Evolutionary conservation across 2,329 filamentous ascomycete genomes (phyloP).

Genomic region (Neonectria hederae): DNA sequence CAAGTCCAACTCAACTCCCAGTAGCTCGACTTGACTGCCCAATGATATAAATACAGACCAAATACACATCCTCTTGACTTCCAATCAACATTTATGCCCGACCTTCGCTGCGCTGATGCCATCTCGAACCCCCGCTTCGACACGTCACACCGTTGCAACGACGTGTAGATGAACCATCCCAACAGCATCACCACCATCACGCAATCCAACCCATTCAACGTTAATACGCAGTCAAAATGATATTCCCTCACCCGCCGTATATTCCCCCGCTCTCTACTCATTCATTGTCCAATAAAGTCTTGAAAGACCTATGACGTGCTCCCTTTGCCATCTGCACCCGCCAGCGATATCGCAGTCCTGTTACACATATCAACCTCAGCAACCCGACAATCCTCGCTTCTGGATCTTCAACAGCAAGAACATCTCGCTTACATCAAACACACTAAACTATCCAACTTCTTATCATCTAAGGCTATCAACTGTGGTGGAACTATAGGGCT

Average conservation of each 20-base stretch:
- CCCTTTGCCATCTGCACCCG: background rate
- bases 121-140: conserved; percentile 8
- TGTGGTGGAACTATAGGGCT: conserved; percentile 32
- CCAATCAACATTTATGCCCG: background rate
- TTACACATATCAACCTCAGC: conserved; percentile 1
- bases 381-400: background rate
- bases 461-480: background rate
- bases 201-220: conserved; percentile 17
- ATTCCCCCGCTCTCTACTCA: background rate
- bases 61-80: background rate
- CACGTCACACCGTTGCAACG: conserved; percentile 20
- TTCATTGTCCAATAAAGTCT: conserved; percentile 8
- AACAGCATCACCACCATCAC: conserved; percentile 17
- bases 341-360: background rate
- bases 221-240: background rate
- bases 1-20: background rate
- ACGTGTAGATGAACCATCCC: background rate
- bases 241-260: conserved; percentile 11
- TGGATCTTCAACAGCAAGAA: background rate
- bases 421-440: background rate
- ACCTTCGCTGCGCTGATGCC: background rate
- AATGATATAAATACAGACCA: background rate
- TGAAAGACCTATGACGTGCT: conserved; percentile 17
- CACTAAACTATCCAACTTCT: background rate
- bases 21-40: background rate